These are phyloP conservation scores for Solanum corneliomulleri DNA, from an alignment of 257 asterid species.

Conservation along the genomic window DNA sequence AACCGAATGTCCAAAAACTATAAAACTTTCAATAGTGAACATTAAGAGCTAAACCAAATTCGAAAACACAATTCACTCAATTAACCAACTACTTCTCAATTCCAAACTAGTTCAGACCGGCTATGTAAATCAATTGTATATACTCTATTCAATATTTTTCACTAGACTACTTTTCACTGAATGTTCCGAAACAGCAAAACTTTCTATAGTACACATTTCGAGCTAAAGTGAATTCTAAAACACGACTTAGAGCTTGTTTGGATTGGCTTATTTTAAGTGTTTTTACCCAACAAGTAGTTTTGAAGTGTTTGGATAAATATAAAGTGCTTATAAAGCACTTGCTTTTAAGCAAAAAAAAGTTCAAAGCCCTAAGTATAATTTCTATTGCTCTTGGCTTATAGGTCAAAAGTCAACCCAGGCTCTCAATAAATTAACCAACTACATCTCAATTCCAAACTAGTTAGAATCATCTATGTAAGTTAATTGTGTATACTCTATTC, in stretches of 20 bases:
- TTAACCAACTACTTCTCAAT: background rate
- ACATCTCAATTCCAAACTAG: background rate
- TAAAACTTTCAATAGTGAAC: background rate
- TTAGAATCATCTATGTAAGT: background rate
- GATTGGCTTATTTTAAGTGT: background rate
- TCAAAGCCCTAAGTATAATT: background rate
- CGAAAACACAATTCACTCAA: background rate
- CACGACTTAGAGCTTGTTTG: background rate
- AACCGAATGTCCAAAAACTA: background rate
- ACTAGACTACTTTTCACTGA: background rate
- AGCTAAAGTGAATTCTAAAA: background rate
- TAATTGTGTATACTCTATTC: background rate
- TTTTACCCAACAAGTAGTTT: too few relatives aligned
- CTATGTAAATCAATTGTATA: background rate
- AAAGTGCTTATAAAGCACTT: background rate
- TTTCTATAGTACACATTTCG: background rate
- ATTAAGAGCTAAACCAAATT: background rate
- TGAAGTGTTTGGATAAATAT: background rate
- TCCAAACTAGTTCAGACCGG: background rate
- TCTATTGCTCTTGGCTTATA: background rate
- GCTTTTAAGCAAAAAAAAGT: too few relatives aligned
- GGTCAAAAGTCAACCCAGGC: background rate
- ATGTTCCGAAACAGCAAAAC: background rate
- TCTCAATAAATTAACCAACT: background rate
- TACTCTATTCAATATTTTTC: background rate